Conservation (phyloP, 2,329 filamentous ascomycete genomes). For the Lecanicillium sp. region DNA sequence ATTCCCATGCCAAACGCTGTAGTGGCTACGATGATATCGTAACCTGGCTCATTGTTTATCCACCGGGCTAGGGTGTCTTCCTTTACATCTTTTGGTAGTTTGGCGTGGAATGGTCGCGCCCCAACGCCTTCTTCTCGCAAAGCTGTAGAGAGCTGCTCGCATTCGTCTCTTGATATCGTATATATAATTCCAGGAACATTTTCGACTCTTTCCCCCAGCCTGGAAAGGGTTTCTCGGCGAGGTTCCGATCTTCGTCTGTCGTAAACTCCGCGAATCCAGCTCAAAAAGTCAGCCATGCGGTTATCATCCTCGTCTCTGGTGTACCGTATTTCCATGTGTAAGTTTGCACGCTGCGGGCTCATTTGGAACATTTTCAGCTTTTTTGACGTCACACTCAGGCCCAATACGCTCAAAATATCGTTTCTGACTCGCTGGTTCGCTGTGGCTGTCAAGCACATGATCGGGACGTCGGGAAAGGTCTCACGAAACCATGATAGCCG, state of each 20-base stretch:
- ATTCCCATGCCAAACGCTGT: conserved; percentile 98
- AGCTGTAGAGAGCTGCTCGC: conserved; percentile 58
- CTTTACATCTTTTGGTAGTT: conserved; percentile 58
- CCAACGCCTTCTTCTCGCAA: conserved; percentile 62
- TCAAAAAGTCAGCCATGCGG: conserved; percentile 64
- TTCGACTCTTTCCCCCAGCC: conserved; percentile 45
- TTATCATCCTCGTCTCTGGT: conserved; percentile 67
- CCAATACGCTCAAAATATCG: conserved; percentile 74
- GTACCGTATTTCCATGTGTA: conserved; percentile 86
- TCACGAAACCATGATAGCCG: conserved; percentile 77
- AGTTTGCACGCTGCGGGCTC: conserved; percentile 73
- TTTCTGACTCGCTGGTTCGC: conserved; percentile 71
- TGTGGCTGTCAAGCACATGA: conserved; percentile 89
- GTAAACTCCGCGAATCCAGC: conserved; percentile 69
- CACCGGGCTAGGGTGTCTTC: conserved; percentile 63
- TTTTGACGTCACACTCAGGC: conserved; percentile 50
- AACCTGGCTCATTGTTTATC: conserved; percentile 65
- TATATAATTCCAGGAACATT: conserved; percentile 74
- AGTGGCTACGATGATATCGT: conserved; percentile 89
- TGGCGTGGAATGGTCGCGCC: conserved; percentile 65
- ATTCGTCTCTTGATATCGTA: conserved; percentile 66
- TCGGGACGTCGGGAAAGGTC: conserved; percentile 74
- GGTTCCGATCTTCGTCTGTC: conserved; percentile 53
- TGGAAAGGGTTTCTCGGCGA: conserved; percentile 50
- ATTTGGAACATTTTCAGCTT: conserved; percentile 70